Evolutionary conservation across 1,284 basidiomycete species (phyloP).

Genomic region (Abortiporus biennis): DNA sequence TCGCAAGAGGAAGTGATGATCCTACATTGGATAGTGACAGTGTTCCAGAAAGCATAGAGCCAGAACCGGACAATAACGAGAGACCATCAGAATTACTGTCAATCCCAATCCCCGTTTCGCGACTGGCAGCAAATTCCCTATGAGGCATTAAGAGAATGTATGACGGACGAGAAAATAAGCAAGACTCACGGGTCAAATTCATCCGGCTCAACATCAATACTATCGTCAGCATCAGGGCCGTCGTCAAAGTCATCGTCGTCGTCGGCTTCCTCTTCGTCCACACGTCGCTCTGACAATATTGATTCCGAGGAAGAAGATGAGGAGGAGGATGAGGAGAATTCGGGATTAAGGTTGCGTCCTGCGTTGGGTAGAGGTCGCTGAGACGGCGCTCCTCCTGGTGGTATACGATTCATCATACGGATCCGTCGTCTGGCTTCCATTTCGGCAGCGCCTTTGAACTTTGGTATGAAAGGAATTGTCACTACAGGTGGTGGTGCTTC

Average conservation of each 20-base stretch:
- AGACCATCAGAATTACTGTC: constrained; percentile 53
- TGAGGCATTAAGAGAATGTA: constrained; percentile 31
- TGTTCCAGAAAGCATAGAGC: constrained; percentile 34
- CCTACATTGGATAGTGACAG: constrained; percentile 43
- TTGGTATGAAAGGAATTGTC: constrained; percentile 53
- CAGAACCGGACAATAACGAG: constrained; percentile 46
- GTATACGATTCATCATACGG: constrained; percentile 40
- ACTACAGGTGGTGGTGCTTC: constrained; percentile 8
- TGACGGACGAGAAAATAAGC: not conserved
- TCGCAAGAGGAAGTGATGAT: constrained; percentile 39
- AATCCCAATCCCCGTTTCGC: constrained; percentile 15
- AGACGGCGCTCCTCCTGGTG: constrained; percentile 12
- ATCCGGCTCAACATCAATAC: constrained; percentile 57
- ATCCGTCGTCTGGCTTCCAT: constrained; percentile 66
- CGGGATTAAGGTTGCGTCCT: constrained; percentile 32
- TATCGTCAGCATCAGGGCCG: constrained; percentile 41
- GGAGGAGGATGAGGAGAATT: constrained; percentile 41
- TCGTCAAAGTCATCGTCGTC: constrained; percentile 39
- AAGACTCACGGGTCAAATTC: constrained; percentile 67
- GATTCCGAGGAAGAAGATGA: constrained; percentile 8
- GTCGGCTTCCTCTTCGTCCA: constrained; percentile 45
- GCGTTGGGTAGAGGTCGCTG: constrained; percentile 13
- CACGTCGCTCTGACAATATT: constrained; percentile 22
- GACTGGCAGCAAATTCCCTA: constrained; percentile 34
- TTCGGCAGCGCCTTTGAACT: constrained; percentile 70